phyloP scores from a whole-genome alignment of 805 yeast species.

The Zygosaccharomyces kombuchaensis region DNA sequence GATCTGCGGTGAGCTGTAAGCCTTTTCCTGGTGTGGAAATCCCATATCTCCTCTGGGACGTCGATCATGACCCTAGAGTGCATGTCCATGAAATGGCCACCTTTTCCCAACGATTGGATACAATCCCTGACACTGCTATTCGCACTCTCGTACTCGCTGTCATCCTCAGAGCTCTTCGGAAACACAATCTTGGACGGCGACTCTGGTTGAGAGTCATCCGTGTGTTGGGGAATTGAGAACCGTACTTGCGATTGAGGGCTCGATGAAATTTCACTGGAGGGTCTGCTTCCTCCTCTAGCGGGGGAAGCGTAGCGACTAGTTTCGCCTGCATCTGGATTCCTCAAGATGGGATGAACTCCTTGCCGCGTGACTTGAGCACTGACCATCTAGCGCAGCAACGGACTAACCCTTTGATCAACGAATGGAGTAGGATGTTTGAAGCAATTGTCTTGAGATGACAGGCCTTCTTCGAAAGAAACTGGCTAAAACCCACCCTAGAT shows the following conservation, averaged over 20 bases:
- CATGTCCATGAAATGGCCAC: constrained; percentile 28
- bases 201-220: constrained; percentile 2
- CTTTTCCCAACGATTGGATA: constrained; percentile 1
- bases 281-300: not conserved
- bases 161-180: constrained; percentile 18
- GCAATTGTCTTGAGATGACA: not conserved
- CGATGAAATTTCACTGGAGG: not conserved
- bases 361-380: constrained; percentile 3
- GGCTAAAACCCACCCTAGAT: too few relatives aligned
- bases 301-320: not conserved
- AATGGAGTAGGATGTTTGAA: not conserved
- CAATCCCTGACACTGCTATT: not conserved
- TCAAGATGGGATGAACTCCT: constrained; percentile 5
- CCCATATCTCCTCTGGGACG: constrained; percentile 33
- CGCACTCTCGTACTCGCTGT: not conserved
- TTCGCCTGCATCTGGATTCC: not conserved
- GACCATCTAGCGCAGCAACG: constrained; percentile 3
- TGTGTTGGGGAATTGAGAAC: constrained; percentile 25
- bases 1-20: constrained; percentile 8
- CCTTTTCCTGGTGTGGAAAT: constrained; percentile 20
- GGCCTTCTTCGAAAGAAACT: too few relatives aligned
- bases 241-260: constrained; percentile 28
- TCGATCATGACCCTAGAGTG: constrained; percentile 27
- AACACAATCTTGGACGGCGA: constrained; percentile 33
- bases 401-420: not conserved